Base-by-base conservation (phyloP, 2,329 filamentous ascomycete genomes). In the Trichoderma harzianum region DNA sequence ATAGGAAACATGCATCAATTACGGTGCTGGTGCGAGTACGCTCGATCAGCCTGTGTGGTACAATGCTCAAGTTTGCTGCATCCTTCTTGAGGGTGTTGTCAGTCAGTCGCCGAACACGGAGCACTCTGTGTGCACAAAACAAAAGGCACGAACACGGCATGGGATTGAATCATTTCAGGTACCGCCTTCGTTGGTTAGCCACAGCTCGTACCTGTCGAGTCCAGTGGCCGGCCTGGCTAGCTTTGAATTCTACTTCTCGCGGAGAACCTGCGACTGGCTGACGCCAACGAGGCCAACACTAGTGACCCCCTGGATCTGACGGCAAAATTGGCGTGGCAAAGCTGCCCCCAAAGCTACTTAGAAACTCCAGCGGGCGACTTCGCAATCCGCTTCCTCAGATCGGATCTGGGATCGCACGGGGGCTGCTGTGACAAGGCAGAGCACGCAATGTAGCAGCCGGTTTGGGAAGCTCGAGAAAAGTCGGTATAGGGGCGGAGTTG, bases 381-480 rank as follows among this genome's bases (percentile, higher is more conserved):
- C 51, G 64, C 66, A 69, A 60, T 34, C 55, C 24, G 53, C 36
- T 57, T 39, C 51, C 66, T 61, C 55, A 60, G 55, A 69, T 69
- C 66, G 66, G 53, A 69, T 67, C 64, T 67, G 51, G 64, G 64
- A 67, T 67, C 64, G 64, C 64, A 58, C 34, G 51, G 51, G 32
- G 47, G 28, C 26, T 24, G 39, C 39, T 28, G 26, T 24, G 24
- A n/a, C 32, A 58, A 30, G 53, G 53, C 64, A 67, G 57, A 39
- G 39, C n/a, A 21, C n/a, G 51, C 21, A 28, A 67, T 39, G 51
- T 39, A 32, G 34, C 21, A 39, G 32, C 64, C 64, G 26, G 18
- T 58, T 58, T 67, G 51, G 64, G 64, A 58, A 58, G 64, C 51
- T 58, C 51, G 51, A 58, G 26, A 58, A 68, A 69, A 61, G 55